Percentiles rank a stretch among this genome's conserved stretches.
phyloP scores from a whole-genome alignment of 441 rosid species.

The Flueggea neowawraea region DNA sequence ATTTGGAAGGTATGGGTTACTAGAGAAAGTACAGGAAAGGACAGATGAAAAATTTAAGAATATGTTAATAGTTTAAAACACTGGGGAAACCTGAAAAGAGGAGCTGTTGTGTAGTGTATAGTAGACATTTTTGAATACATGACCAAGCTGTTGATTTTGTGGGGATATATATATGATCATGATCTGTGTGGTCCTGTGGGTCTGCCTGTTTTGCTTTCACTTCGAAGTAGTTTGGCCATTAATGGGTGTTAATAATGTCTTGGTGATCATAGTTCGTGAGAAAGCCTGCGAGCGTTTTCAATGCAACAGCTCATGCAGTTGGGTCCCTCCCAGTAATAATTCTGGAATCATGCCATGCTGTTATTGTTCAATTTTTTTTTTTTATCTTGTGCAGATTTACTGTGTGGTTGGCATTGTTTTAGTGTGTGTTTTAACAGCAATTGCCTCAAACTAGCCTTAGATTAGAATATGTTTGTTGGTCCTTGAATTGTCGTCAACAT shows the following conservation, averaged over 20 bases:
- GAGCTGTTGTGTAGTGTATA: background rate
- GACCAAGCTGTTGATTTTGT: background rate
- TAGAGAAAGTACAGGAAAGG: no score
- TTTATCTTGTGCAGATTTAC: no score
- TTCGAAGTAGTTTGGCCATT: conserved; percentile 16
- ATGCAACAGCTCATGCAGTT: conserved; percentile 15
- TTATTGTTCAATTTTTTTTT: no score
- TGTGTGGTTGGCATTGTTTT: no score
- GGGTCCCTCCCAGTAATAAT: conserved; percentile 12
- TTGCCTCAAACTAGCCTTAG: no score
- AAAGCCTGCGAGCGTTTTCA: background rate
- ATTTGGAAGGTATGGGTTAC: no score
- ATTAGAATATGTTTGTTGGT: no score
- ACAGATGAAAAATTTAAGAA: no score
- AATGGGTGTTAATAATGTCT: conserved; percentile 8
- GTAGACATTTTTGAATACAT: conserved; percentile 5
- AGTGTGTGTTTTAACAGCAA: no score
- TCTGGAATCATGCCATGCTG: background rate
- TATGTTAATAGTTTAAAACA: no score
- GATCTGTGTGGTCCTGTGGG: conserved; percentile 16
- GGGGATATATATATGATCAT: background rate
- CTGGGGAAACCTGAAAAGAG: no score
- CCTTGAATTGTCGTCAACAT: no score
- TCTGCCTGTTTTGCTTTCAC: conserved; percentile 13
- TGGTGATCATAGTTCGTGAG: conserved; percentile 11